These are phyloP conservation scores for Podila epigama DNA, from an alignment of 192 early-diverging fungal genomes.

Conservation along the genomic window DNA sequence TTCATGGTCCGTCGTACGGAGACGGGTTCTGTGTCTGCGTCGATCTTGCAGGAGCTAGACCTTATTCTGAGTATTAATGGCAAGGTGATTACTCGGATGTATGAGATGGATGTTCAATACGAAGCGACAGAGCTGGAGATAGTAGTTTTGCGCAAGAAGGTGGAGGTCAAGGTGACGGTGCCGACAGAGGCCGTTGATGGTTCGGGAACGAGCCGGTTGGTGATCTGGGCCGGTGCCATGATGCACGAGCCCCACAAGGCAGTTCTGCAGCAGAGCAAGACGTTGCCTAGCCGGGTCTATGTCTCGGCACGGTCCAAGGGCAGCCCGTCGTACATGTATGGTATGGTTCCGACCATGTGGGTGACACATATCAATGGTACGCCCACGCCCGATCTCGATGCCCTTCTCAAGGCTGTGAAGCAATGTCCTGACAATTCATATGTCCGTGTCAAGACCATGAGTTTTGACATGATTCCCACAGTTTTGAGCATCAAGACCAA, in stretches of 20 bases:
- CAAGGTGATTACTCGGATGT: conserved; percentile 65
- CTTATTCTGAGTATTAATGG: conserved; percentile 76
- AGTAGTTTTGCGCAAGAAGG: conserved; percentile 74
- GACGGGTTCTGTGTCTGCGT: conserved; percentile 62
- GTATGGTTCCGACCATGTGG: conserved; percentile 72
- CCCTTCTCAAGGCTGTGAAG: conserved; percentile 65
- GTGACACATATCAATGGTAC: conserved; percentile 75
- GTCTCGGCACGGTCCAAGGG: conserved; percentile 60
- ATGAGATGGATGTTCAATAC: conserved; percentile 70
- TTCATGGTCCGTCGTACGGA: conserved; percentile 68
- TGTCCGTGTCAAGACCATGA: conserved; percentile 76
- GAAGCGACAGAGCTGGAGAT: conserved; percentile 61
- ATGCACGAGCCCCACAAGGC: conserved; percentile 80
- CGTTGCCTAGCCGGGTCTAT: conserved; percentile 72
- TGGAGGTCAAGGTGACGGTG: conserved; percentile 74
- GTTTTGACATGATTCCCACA: conserved; percentile 77
- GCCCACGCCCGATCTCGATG: conserved; percentile 65
- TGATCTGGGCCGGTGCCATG: conserved; percentile 87
- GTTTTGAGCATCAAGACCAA: conserved; percentile 78
- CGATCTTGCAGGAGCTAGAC: conserved; percentile 68
- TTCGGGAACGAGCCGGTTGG: conserved; percentile 69
- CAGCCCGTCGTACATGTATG: conserved; percentile 72
- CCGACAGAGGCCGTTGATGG: conserved; percentile 68
- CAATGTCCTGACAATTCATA: conserved; percentile 67
- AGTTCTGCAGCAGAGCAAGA: conserved; percentile 69